Evolutionary conservation across 257 asterid species (phyloP).

Genomic region (Rhazya stricta): DNA sequence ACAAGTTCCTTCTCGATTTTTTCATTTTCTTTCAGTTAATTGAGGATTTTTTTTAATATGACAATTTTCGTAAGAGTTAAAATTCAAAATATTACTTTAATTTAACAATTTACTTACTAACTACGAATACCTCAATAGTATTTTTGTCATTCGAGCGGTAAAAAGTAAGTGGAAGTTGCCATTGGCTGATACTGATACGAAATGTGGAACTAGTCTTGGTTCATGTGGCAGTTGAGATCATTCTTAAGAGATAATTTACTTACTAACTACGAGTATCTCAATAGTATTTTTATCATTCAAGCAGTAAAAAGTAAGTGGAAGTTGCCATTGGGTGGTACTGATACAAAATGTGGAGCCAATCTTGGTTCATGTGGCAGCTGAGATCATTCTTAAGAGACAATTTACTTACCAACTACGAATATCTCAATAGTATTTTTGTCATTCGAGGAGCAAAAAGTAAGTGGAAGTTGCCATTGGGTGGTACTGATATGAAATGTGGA

Average conservation of each 20-base stretch:
- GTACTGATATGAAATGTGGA: background rate
- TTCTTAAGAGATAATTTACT: background rate
- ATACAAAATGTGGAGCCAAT: background rate
- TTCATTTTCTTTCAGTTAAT: too few species aligned
- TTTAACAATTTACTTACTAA: too few species aligned
- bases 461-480: background rate
- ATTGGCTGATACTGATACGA: background rate
- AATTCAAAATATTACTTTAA: too few species aligned
- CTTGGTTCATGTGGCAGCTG: background rate
- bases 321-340: background rate
- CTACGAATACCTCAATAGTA: too few species aligned
- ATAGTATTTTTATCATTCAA: background rate
- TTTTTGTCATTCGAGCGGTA: background rate
- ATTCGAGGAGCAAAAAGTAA: too few species aligned
- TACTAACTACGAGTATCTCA: too few species aligned
- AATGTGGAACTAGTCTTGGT: background rate
- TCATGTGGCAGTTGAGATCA: background rate
- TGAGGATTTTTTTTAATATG: too few species aligned
- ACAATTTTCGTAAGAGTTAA: too few species aligned
- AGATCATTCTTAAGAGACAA: background rate
- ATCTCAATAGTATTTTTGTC: background rate
- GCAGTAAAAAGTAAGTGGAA: too few species aligned
- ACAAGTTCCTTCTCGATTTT: too few species aligned
- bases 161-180: background rate
- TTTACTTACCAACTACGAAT: too few species aligned